A percentile compares a stretch with the other conserved stretches of the same genome.
These are phyloP conservation scores for Rhizophora apiculata DNA, from an alignment of 345 rosid genomes.

Conservation along the genomic window DNA sequence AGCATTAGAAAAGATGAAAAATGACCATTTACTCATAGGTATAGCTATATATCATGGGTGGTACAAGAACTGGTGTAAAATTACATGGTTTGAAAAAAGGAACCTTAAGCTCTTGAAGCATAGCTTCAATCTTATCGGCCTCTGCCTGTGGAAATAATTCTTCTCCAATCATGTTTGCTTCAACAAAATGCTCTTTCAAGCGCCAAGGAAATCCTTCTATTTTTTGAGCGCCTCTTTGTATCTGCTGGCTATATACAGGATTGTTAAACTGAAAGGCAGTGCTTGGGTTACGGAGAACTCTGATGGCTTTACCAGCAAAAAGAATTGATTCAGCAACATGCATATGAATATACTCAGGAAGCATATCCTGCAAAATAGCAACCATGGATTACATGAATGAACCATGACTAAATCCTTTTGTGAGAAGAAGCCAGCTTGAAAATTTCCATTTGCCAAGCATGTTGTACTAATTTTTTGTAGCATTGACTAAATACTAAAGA, in stretches of 20 bases:
- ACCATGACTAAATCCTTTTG: too few species aligned
- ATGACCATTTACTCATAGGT: too few species aligned
- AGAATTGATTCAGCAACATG: constrained; percentile 88
- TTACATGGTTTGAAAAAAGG: constrained; percentile 1
- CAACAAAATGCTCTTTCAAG: constrained; percentile 48
- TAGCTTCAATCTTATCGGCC: constrained; percentile 89
- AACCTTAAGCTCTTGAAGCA: constrained; percentile 91
- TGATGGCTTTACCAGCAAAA: constrained; percentile 96
- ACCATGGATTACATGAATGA: too few species aligned
- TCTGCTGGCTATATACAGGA: constrained; percentile 44
- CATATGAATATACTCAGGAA: constrained; percentile 86
- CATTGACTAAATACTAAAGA: too few species aligned
- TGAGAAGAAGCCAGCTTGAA: too few species aligned
- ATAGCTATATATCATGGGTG: background rate
- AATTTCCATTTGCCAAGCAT: too few species aligned
- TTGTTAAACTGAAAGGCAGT: constrained; percentile 64
- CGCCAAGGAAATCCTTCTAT: constrained; percentile 52
- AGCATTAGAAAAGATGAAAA: too few species aligned
- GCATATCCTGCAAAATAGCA: constrained; percentile 76
- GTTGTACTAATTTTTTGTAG: too few species aligned
- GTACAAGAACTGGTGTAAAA: background rate
- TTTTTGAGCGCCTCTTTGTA: constrained; percentile 50
- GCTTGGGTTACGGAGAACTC: constrained; percentile 91
- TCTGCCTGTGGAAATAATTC: constrained; percentile 90
- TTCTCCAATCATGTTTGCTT: constrained; percentile 52